Conservation (phyloP, 2,329 filamentous ascomycete genomes). For the Penicillium concentricum region DNA sequence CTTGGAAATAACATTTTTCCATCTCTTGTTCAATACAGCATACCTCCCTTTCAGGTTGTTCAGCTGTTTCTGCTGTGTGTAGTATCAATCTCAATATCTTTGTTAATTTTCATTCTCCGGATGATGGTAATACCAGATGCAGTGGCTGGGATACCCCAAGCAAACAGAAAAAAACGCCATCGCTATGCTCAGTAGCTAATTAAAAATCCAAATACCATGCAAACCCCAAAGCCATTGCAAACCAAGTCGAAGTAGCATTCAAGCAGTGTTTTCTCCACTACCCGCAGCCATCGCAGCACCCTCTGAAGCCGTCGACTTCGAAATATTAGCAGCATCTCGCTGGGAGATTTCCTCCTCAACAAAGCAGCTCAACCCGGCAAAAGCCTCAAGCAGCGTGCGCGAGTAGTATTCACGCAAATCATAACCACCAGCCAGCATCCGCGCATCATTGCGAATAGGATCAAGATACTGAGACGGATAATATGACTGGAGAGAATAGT, state of each 20-base stretch:
- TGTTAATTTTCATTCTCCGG: neutral
- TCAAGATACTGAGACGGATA: slow-evolving; percentile 78
- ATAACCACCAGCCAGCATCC: slow-evolving; percentile 77
- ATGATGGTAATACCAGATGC: neutral
- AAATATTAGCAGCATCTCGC: slow-evolving; percentile 24
- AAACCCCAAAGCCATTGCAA: neutral
- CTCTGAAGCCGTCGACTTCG: slow-evolving; percentile 28
- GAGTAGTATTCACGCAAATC: slow-evolving; percentile 77
- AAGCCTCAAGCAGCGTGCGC: slow-evolving; percentile 81
- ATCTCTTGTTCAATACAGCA: neutral
- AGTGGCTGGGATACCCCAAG: neutral
- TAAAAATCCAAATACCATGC: neutral
- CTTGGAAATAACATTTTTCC: neutral
- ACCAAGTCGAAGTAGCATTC: neutral
- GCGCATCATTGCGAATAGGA: slow-evolving; percentile 62
- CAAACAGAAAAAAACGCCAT: slow-evolving; percentile 4
- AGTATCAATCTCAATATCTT: neutral
- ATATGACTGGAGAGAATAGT: slow-evolving; percentile 66
- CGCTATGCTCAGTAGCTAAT: slow-evolving; percentile 3
- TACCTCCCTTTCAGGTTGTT: neutral
- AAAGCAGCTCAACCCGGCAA: slow-evolving; percentile 84
- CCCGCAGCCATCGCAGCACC: slow-evolving; percentile 32
- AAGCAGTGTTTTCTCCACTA: neutral
- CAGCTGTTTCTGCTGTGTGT: neutral
- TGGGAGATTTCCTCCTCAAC: slow-evolving; percentile 67